A percentile compares a stretch with the other conserved stretches of the same genome.
These are phyloP conservation scores for Paraurostyla sp. DNA, from an alignment of 73 alveolate genomes.

Conservation along the genomic window DNA sequence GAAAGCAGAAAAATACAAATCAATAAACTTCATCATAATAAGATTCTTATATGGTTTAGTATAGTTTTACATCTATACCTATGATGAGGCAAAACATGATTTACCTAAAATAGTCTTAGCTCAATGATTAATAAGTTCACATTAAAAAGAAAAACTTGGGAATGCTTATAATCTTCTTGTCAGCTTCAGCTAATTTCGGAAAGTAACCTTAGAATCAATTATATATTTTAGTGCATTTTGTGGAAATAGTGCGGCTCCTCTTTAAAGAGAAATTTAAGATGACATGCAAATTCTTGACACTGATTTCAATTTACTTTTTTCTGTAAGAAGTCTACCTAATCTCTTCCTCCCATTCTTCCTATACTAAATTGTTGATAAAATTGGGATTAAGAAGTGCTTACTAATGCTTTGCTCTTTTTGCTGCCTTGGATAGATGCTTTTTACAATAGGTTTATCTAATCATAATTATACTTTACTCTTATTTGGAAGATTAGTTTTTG, in stretches of 20 bases:
- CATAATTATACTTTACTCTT: background rate
- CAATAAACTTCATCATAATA: background rate
- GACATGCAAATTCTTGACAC: conserved; percentile 19
- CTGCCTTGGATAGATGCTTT: conserved; percentile 30
- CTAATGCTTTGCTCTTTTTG: background rate
- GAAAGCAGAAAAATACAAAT: background rate
- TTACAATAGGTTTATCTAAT: background rate
- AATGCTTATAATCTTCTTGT: conserved; percentile 36
- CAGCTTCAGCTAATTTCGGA: conserved; percentile 57
- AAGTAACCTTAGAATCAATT: background rate
- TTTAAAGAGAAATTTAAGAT: conserved; percentile 26
- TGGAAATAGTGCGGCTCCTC: conserved; percentile 54
- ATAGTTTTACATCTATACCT: conserved; percentile 9
- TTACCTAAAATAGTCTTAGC: background rate
- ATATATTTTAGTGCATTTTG: conserved; percentile 44
- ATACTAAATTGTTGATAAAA: background rate
- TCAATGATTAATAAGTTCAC: conserved; percentile 47
- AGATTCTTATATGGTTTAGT: background rate
- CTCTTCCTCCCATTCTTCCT: conserved; percentile 44
- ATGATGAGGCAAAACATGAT: conserved; percentile 5
- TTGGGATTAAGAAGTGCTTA: conserved; percentile 7
- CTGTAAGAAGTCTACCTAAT: conserved; percentile 21
- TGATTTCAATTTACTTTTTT: conserved; percentile 26
- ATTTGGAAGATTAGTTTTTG: conserved; percentile 36
- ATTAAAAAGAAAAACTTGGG: conserved; percentile 31